Base-by-base conservation (phyloP, 805 yeast species). In the Myxozyma melibiosi region DNA sequence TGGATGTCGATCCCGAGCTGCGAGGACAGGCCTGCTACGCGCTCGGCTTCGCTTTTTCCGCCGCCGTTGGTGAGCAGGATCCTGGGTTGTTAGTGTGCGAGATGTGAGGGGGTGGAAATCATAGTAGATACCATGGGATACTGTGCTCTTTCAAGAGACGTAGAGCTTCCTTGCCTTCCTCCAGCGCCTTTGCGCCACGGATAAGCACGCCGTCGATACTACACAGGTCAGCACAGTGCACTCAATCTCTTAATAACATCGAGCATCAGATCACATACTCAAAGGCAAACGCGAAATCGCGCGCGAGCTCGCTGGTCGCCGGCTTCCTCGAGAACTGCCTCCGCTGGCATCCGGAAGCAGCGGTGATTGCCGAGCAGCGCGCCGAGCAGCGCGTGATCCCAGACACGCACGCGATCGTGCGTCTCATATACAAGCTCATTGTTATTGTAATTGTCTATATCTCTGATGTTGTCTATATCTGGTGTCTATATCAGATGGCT, bases 11-110 rank as follows among this genome's bases (percentile, higher is more conserved):
- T 74, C 6, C 73, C 77, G 51, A 86, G 70, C 34, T 71, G 71
- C 7, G 73, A 66, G 1, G 83, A 77, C 2, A 88, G 69, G 33
- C 77, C 79, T 1, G 75, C 74, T 1, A 84, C 82, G 42, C 96
- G 75, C n/a, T 76, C 78, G 4, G 66, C 58, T 67, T 90, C 97
- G 11, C 80, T 72, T 31, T 78, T 78, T 1, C 97, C 97, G 5
- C 97, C 97, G 18, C 97, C 97, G 70, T 91, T 90, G 6, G 97
- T 90, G 68, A 91, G 76, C 40, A 91, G 68, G n/a, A 90, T 82
- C 73, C 83, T 61, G 25, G 88, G 90, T 4, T 89, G 84, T 71
- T 90, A 88, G 66, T 90, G 68, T 64, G 0, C 9, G 13, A n/a
- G 14, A 14, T 8, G 18, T 14, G 94, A 89, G 60, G 84, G 75